These are phyloP conservation scores for Mentha longifolia DNA, from an alignment of 257 asterid species.

Conservation along the genomic window DNA sequence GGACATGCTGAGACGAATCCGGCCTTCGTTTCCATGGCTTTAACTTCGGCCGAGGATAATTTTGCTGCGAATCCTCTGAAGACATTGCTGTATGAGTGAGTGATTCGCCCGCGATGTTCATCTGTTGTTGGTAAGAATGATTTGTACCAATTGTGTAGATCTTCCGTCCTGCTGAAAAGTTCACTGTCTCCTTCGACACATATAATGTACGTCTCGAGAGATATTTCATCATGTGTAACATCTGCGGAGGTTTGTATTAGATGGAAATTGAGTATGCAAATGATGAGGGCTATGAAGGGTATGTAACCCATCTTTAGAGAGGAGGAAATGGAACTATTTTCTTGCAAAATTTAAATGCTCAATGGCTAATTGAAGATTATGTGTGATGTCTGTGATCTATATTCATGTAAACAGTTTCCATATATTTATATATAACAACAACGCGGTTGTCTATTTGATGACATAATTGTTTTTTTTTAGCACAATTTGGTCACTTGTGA, in stretches of 20 bases:
- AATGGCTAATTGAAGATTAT: no score
- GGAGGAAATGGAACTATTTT: neutral
- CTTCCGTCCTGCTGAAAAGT: neutral
- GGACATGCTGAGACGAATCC: constrained; percentile 1
- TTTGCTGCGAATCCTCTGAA: constrained; percentile 4
- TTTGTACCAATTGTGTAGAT: neutral
- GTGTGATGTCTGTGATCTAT: no score
- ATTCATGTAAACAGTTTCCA: neutral
- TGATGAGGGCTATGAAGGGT: constrained; percentile 5
- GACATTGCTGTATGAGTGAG: constrained; percentile 5
- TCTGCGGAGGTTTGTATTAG: neutral
- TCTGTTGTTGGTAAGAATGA: constrained; percentile 2
- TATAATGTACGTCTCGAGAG: constrained; percentile 8
- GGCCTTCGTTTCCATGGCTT: neutral
- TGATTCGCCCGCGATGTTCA: neutral
- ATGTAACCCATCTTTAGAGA: constrained; percentile 20
- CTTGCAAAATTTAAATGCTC: neutral
- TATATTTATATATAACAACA: neutral
- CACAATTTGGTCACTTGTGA: neutral
- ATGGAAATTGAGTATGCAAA: constrained; percentile 7
- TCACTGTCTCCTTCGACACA: neutral
- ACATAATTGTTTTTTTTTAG: neutral
- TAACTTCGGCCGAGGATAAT: neutral
- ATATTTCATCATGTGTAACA: neutral
- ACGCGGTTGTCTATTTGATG: neutral